Evolutionary conservation across 495 filamentous ascomycete species (phyloP).

Genomic region (Aspergillus biplanus): DNA sequence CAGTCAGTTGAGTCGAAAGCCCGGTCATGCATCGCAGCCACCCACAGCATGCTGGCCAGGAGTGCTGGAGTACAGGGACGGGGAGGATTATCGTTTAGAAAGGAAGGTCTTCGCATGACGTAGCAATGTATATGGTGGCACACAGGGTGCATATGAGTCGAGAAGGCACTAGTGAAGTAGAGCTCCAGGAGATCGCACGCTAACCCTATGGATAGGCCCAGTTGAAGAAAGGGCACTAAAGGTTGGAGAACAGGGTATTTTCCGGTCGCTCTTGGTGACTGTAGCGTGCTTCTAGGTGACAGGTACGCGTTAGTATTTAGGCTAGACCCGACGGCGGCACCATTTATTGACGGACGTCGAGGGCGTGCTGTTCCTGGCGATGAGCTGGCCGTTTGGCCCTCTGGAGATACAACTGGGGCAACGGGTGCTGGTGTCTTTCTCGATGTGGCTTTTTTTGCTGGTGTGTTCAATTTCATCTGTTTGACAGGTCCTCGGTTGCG

Average conservation of each 20-base stretch:
- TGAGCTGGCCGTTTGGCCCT: too few species aligned
- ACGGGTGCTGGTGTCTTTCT: neutral
- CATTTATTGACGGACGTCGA: too few species aligned
- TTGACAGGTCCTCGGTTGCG: neutral
- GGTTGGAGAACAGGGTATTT: constrained; percentile 88
- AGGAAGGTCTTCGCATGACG: constrained; percentile 86
- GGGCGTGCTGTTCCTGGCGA: too few species aligned
- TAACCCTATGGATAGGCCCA: constrained; percentile 73
- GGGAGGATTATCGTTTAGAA: constrained; percentile 77
- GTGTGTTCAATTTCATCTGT: neutral
- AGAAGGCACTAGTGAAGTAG: constrained; percentile 86
- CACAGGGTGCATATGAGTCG: constrained; percentile 82
- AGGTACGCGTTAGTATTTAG: too few species aligned
- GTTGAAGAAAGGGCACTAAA: constrained; percentile 73
- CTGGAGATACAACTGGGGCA: too few species aligned
- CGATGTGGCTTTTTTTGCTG: neutral
- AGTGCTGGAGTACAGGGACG: constrained; percentile 84
- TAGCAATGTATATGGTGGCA: constrained; percentile 93
- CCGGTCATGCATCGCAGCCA: constrained; percentile 89
- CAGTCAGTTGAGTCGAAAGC: constrained; percentile 83
- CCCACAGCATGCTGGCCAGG: constrained; percentile 95
- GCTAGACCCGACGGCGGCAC: too few species aligned
- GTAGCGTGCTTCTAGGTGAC: too few species aligned
- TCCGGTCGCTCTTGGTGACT: constrained; percentile 38
- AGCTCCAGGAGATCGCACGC: constrained; percentile 86